These are phyloP conservation scores for Colletotrichum spinosum DNA, from an alignment of 2,329 filamentous ascomycete species.

Conservation along the genomic window DNA sequence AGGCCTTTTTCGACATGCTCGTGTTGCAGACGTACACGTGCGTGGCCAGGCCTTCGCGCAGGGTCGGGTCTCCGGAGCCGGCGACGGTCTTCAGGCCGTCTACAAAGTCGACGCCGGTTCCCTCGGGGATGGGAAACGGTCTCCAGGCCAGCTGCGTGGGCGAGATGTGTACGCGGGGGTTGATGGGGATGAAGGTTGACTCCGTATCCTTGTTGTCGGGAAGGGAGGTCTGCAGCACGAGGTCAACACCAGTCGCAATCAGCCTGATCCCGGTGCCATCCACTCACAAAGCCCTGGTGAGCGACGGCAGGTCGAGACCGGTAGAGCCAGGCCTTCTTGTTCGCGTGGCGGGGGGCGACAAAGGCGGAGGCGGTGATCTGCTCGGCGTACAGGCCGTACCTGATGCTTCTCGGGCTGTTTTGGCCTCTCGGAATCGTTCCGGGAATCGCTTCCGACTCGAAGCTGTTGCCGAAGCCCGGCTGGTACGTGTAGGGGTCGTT, in stretches of 20 bases:
- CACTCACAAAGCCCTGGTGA: conserved; percentile 41
- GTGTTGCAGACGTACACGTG: conserved; percentile 61
- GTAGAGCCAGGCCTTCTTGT: conserved; percentile 48
- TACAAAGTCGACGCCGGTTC: conserved; percentile 55
- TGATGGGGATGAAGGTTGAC: conserved; percentile 57
- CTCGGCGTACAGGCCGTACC: conserved; percentile 53
- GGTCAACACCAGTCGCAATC: background rate
- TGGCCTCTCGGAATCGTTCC: conserved; percentile 59
- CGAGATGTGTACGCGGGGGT: conserved; percentile 56
- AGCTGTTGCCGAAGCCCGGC: conserved; percentile 64
- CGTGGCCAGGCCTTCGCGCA: conserved; percentile 60
- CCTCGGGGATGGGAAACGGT: conserved; percentile 49
- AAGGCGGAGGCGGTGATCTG: conserved; percentile 55
- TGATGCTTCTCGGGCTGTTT: conserved; percentile 55
- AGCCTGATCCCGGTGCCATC: too few relatives aligned
- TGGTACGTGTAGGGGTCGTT: conserved; percentile 64
- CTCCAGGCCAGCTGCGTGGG: conserved; percentile 59
- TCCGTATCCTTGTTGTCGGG: conserved; percentile 47
- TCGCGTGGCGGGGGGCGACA: conserved; percentile 44
- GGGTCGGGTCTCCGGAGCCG: conserved; percentile 61
- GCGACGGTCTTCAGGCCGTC: conserved; percentile 61
- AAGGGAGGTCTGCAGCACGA: conserved; percentile 20
- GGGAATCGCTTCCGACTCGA: conserved; percentile 58
- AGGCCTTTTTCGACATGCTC: conserved; percentile 60
- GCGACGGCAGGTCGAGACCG: conserved; percentile 45